Percentiles rank a stretch among this genome's conserved stretches.
Evolutionary conservation across 1,284 basidiomycete genomes (phyloP).

Genomic region (Sanghuangporus sanghuang): DNA sequence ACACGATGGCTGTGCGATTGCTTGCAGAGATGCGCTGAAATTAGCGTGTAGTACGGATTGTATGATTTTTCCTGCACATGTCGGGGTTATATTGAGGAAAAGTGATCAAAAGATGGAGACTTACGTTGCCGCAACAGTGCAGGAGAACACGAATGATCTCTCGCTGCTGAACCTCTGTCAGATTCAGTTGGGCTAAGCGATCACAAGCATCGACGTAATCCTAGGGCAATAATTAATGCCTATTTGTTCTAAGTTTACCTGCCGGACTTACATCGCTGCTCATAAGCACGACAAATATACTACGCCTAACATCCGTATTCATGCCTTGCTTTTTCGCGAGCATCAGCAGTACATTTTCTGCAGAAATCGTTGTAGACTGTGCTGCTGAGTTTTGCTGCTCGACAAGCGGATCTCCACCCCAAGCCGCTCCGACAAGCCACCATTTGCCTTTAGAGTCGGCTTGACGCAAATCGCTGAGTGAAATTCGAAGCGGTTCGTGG

Average conservation of each 20-base stretch:
- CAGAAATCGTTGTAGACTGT: constrained; percentile 22
- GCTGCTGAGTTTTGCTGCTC: constrained; percentile 47
- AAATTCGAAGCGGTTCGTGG: constrained; percentile 81
- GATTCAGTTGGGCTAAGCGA: constrained; percentile 72
- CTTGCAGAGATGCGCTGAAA: constrained; percentile 70
- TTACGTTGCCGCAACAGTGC: constrained; percentile 89
- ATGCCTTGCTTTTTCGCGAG: constrained; percentile 93
- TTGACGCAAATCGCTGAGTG: constrained; percentile 79
- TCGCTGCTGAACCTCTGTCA: constrained; percentile 89
- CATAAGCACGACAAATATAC: constrained; percentile 91
- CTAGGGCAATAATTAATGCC: constrained; percentile 32
- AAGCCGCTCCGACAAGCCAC: constrained; percentile 98
- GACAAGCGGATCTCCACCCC: constrained; percentile 87
- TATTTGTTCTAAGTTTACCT: constrained; percentile 1
- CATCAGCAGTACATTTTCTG: constrained; percentile 53
- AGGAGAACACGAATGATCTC: constrained; percentile 91
- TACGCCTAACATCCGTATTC: constrained; percentile 94
- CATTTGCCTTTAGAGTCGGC: constrained; percentile 91
- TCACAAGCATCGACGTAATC: constrained; percentile 95
- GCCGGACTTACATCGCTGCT: constrained; percentile 72
- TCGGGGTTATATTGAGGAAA: constrained; percentile 1
- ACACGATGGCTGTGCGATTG: constrained; percentile 82
- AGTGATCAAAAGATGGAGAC: constrained; percentile 22
- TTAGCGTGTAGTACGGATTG: constrained; percentile 94
- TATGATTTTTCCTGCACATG: constrained; percentile 74